Conservation (phyloP, 129 eudicot genomes). For the Calendula officinalis region DNA sequence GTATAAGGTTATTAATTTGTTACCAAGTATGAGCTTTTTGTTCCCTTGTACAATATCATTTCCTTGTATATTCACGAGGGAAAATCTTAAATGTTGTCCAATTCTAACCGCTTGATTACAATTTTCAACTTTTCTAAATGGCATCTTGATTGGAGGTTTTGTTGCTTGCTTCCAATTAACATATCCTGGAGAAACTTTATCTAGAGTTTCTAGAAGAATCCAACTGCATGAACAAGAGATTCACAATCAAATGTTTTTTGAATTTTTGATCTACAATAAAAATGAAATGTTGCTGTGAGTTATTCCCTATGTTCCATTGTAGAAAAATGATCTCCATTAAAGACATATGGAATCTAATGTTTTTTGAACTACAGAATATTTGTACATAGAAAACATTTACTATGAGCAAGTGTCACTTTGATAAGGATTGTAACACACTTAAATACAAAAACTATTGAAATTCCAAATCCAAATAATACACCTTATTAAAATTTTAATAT, state of each 20-base stretch:
- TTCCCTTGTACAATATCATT: constrained; percentile 93
- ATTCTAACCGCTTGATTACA: constrained; percentile 89
- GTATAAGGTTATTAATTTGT: constrained; percentile 11
- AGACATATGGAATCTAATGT: no score
- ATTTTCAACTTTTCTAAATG: constrained; percentile 93
- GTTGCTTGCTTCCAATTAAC: constrained; percentile 93
- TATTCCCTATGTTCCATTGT: neutral
- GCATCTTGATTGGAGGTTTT: constrained; percentile 97
- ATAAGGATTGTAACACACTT: no score
- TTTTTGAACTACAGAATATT: neutral
- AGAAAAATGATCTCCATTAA: no score
- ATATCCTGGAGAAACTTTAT: constrained; percentile 84
- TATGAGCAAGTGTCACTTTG: constrained; percentile 2
- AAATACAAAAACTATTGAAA: no score
- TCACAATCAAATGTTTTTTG: constrained; percentile 27
- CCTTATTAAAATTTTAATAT: neutral
- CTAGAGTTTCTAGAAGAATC: constrained; percentile 84
- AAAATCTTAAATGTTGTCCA: constrained; percentile 77
- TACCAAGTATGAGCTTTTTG: constrained; percentile 96
- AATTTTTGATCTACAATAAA: constrained; percentile 13
- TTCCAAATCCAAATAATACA: no score
- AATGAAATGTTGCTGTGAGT: constrained; percentile 3
- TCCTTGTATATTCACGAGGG: constrained; percentile 88
- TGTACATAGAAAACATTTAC: neutral
- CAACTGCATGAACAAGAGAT: constrained; percentile 63